Base-by-base conservation (phyloP, 2,329 filamentous ascomycete genomes). In the Allantophomopsis lycopodina region DNA sequence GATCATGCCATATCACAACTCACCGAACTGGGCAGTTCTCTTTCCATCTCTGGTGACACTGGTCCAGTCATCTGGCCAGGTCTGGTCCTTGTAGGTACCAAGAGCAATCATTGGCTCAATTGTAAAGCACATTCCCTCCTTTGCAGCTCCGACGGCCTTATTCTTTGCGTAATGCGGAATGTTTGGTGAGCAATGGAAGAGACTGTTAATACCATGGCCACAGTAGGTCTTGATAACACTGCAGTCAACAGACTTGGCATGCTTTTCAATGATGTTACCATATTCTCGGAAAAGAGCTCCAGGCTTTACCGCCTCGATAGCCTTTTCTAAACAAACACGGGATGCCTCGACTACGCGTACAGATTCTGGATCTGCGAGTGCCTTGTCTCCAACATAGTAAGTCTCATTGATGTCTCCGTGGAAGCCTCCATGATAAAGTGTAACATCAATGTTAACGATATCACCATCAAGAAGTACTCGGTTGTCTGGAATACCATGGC, bases 31-130 rank as follows among this genome's bases (percentile, higher is more conserved):
- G 8, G 91, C 91, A 13, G 88, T 94, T 56, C 76, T 69, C 60
- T 82, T 83, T 38, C 91, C 91, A 57, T 98, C 91, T 41, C 79
- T 74, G 0, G 91, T 98, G 5, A 85, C 84, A 60, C 87, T 94
- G 1, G 91, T 98, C 91, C 91, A 98, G 65, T 96, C 86, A 58
- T 98, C 91, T 0, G 91, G 91, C 91, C 91, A 98, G 0, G 87
- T 96, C 58, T 91, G 82, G 56, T 98, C 91, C 46, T 77, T 77
- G 61, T 94, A 84, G 44, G 84, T 88, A 42, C 91, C 91, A 40
- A 95, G 61, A 32, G 86, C 87, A 57, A 98, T 88, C 91, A 98
- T 98, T 13, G 91, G 91, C 64, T 98, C 91, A 45, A 98, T 98
- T 1, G 91, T 98, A 55, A 98, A 98, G 47, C 87, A 94, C 87